Evolutionary conservation across 345 rosid genomes (phyloP).

Genomic region (Populus euphratica): DNA sequence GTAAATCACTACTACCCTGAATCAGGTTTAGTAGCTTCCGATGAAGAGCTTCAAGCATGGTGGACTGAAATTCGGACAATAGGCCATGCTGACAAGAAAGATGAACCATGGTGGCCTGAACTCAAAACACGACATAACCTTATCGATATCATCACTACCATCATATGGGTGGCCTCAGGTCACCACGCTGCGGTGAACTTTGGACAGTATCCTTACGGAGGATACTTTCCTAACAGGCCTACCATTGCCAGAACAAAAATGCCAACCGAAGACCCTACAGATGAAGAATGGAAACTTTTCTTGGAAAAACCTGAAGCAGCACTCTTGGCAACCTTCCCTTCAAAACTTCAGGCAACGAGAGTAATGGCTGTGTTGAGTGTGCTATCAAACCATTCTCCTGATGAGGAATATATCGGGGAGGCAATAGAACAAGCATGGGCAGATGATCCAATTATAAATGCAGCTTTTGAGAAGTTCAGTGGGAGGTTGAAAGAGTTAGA

Average conservation of each 20-base stretch:
- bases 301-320: slow-evolving; percentile 28
- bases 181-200: slow-evolving; percentile 57
- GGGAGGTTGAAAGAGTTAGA: slow-evolving; percentile 20
- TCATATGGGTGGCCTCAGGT: slow-evolving; percentile 44
- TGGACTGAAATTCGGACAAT: slow-evolving; percentile 48
- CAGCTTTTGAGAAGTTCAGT: slow-evolving; percentile 28
- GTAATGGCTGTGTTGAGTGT: slow-evolving; percentile 21
- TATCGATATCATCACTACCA: slow-evolving; percentile 34
- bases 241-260: slow-evolving; percentile 40
- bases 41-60: slow-evolving; percentile 55
- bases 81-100: slow-evolving; percentile 53
- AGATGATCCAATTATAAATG: slow-evolving; percentile 21
- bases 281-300: slow-evolving; percentile 35
- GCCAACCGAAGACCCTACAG: slow-evolving; percentile 40
- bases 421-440: slow-evolving; percentile 20
- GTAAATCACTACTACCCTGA: slow-evolving; percentile 48
- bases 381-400: slow-evolving; percentile 26
- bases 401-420: slow-evolving; percentile 28
- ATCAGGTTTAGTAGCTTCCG: slow-evolving; percentile 23
- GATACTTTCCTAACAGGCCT: slow-evolving; percentile 51
- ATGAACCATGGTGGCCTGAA: slow-evolving; percentile 50
- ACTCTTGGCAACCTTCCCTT: slow-evolving; percentile 38
- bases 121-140: slow-evolving; percentile 33
- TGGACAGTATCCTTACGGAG: slow-evolving; percentile 47
- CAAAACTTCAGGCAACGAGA: slow-evolving; percentile 44